Evolutionary conservation across 139 green algal species (phyloP).

Genomic region (Pseudopediastrum boryanum): DNA sequence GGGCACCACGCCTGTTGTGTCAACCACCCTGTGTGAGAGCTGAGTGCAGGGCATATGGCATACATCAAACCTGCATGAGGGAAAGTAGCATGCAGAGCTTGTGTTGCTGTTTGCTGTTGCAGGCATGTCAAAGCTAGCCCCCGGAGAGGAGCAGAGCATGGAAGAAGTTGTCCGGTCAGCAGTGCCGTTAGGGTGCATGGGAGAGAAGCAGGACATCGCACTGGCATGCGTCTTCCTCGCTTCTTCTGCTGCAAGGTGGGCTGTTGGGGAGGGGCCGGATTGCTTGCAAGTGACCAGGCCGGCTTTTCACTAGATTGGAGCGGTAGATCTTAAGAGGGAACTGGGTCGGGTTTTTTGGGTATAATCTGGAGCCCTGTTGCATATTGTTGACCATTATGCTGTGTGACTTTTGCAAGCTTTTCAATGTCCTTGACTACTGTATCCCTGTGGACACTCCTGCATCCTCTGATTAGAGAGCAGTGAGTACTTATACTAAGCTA

Average conservation of each 20-base stretch:
- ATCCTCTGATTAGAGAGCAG: too few species aligned
- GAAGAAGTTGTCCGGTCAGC: slow-evolving; percentile 43
- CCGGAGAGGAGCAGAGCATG: slow-evolving; percentile 46
- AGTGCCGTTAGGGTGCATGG: slow-evolving; percentile 83
- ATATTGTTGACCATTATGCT: not conserved
- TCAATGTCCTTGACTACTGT: not conserved
- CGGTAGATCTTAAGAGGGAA: not conserved
- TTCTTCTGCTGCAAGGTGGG: slow-evolving; percentile 55
- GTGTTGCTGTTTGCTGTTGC: slow-evolving; percentile 17
- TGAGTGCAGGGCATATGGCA: too few species aligned
- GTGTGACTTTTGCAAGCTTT: not conserved
- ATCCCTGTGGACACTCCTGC: not conserved
- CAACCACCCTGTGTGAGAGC: too few species aligned
- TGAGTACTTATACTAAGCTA: too few species aligned
- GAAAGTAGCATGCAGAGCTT: not conserved
- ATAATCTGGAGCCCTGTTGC: not conserved
- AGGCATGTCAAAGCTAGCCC: slow-evolving; percentile 91
- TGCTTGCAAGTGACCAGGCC: not conserved
- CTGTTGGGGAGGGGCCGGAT: not conserved
- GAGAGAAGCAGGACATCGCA: slow-evolving; percentile 87
- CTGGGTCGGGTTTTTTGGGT: too few species aligned
- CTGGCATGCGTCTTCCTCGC: slow-evolving; percentile 84
- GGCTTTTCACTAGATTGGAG: not conserved
- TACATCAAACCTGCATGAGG: too few species aligned
- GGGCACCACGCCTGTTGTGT: not conserved